Evolutionary conservation across 2,329 filamentous ascomycete species (phyloP).

Genomic region (Colletotrichum tamarilloi): DNA sequence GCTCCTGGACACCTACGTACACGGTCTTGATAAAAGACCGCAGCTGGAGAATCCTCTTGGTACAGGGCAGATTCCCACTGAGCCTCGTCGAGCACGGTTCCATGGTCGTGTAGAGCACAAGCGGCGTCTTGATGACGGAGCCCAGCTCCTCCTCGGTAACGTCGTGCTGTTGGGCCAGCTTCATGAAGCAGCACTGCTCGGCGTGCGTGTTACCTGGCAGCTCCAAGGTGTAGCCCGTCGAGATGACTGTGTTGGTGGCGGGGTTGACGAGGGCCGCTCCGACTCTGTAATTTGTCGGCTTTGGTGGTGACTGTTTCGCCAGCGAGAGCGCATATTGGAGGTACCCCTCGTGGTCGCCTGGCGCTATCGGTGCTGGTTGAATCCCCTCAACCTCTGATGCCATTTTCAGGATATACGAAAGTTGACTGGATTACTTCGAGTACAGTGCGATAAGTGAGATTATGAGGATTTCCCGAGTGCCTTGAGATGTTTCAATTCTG

Average conservation of each 20-base stretch:
- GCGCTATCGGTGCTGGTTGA: constrained; percentile 38
- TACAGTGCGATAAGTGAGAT: background rate
- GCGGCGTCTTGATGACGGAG: constrained; percentile 58
- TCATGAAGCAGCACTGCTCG: constrained; percentile 90
- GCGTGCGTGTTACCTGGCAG: constrained; percentile 94
- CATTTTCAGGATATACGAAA: constrained; percentile 13
- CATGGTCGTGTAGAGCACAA: constrained; percentile 90
- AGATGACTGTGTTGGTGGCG: constrained; percentile 69
- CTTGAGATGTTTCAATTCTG: background rate
- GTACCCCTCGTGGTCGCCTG: constrained; percentile 58
- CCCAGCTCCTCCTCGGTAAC: constrained; percentile 66
- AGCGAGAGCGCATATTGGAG: constrained; percentile 81
- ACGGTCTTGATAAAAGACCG: constrained; percentile 76
- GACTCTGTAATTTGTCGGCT: constrained; percentile 92
- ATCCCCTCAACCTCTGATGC: constrained; percentile 19
- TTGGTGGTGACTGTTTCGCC: constrained; percentile 83
- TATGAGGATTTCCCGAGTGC: background rate
- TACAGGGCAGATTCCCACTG: constrained; percentile 81
- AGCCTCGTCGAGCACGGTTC: constrained; percentile 83
- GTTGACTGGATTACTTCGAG: background rate
- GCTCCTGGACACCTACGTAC: constrained; percentile 89
- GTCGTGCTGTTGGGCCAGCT: constrained; percentile 65
- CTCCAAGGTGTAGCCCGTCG: constrained; percentile 92
- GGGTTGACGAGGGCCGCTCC: constrained; percentile 85
- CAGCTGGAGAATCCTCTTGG: constrained; percentile 79